Conservation (phyloP, 306 rosid species). For the Astragalus glycyphyllos region DNA sequence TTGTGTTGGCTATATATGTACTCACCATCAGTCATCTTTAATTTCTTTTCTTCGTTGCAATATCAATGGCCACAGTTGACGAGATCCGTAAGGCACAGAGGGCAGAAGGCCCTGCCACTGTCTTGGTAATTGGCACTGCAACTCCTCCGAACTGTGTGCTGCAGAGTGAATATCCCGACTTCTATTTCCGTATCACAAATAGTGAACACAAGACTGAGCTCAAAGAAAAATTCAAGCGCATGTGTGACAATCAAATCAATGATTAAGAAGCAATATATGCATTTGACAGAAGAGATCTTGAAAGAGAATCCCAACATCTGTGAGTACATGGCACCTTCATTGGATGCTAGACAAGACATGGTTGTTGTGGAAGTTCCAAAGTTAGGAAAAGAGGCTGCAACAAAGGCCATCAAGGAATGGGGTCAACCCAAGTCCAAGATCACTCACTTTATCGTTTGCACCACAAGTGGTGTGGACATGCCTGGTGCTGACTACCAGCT, state of each 20-base stretch:
- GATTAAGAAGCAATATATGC: slow-evolving; percentile 49
- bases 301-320: slow-evolving; percentile 41
- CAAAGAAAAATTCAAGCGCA: slow-evolving; percentile 48
- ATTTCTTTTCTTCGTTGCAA: too few species aligned
- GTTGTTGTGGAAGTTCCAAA: slow-evolving; percentile 49
- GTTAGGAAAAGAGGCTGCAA: slow-evolving; percentile 49
- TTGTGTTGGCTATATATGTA: too few species aligned
- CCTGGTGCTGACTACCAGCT: slow-evolving; percentile 50
- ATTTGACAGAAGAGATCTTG: slow-evolving; percentile 42
- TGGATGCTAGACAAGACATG: slow-evolving; percentile 50
- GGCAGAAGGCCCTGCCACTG: slow-evolving; percentile 71
- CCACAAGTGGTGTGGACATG: slow-evolving; percentile 49
- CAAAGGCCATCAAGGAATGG: slow-evolving; percentile 46
- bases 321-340: slow-evolving; percentile 50
- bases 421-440: slow-evolving; percentile 42
- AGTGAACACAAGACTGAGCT: slow-evolving; percentile 50
- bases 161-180: slow-evolving; percentile 64
- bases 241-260: slow-evolving; percentile 51
- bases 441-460: slow-evolving; percentile 43
- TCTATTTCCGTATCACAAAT: slow-evolving; percentile 63
- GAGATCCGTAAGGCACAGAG: slow-evolving; percentile 65
- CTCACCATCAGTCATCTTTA: too few species aligned
- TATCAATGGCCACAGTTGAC: too few species aligned
- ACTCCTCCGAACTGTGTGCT: slow-evolving; percentile 62
- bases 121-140: slow-evolving; percentile 68